These are phyloP conservation scores for Colletotrichum trifolii DNA, from an alignment of 2,329 filamentous ascomycete genomes.

Conservation along the genomic window DNA sequence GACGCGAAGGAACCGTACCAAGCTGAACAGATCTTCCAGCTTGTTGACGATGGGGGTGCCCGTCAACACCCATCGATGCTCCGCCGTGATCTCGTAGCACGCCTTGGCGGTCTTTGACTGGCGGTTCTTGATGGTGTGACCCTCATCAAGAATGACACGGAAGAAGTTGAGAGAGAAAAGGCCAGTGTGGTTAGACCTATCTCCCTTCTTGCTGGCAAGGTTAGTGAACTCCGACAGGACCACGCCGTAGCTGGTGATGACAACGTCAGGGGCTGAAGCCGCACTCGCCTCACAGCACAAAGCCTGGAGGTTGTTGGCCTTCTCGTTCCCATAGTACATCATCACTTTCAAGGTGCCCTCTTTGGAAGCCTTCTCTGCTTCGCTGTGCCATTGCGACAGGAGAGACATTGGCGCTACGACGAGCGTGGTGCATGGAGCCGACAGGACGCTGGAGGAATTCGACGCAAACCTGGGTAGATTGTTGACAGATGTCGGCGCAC, in stretches of 20 bases:
- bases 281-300: slow-evolving; percentile 82
- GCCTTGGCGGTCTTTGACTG: slow-evolving; percentile 94
- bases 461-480: slow-evolving; percentile 71
- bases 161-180: slow-evolving; percentile 96
- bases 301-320: slow-evolving; percentile 79
- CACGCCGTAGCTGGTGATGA: slow-evolving; percentile 95
- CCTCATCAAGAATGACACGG: slow-evolving; percentile 94
- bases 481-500: slow-evolving; percentile 60
- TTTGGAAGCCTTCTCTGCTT: slow-evolving; percentile 90
- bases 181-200: slow-evolving; percentile 73
- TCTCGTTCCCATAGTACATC: slow-evolving; percentile 93
- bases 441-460: slow-evolving; percentile 66
- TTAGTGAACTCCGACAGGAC: slow-evolving; percentile 90
- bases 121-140: slow-evolving; percentile 90
- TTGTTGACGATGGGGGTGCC: slow-evolving; percentile 98
- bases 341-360: slow-evolving; percentile 84
- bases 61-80: slow-evolving; percentile 92
- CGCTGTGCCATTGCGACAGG: slow-evolving; percentile 96
- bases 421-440: slow-evolving; percentile 88
- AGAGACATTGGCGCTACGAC: slow-evolving; percentile 98
- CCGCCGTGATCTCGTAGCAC: slow-evolving; percentile 88
- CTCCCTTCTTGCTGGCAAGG: slow-evolving; percentile 73
- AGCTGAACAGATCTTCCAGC: slow-evolving; percentile 91
- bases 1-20: slow-evolving; percentile 91
- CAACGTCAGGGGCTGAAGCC: slow-evolving; percentile 82